These are phyloP conservation scores for Solanum acaule DNA, from an alignment of 257 asterid species.

Conservation along the genomic window DNA sequence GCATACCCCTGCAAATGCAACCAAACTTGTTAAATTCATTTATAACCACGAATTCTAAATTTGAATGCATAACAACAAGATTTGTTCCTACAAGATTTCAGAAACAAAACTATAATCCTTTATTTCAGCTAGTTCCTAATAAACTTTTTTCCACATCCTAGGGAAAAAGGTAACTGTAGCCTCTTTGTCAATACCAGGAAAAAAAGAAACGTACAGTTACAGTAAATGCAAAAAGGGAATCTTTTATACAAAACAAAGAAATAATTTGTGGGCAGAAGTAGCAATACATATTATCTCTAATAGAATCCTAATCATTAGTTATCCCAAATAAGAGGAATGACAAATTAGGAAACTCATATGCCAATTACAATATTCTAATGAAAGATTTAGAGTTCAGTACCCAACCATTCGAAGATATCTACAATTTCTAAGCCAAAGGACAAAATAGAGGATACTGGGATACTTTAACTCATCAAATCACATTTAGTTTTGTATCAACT, in stretches of 20 bases:
- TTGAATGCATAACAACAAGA: neutral
- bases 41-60: neutral
- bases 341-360: neutral
- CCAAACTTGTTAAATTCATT: neutral
- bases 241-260: neutral
- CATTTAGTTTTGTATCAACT: neutral
- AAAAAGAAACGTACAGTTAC: neutral
- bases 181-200: neutral
- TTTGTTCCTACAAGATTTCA: neutral
- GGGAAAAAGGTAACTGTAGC: neutral
- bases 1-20: constrained; percentile 73
- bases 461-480: neutral
- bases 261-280: neutral
- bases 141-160: neutral
- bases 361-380: neutral
- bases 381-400: neutral
- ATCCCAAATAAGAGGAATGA: neutral
- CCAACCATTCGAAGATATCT: neutral
- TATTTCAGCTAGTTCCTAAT: neutral
- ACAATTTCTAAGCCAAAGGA: neutral
- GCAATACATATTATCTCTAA: neutral
- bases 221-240: neutral
- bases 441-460: neutral
- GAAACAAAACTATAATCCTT: neutral
- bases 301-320: neutral